Percentiles rank a stretch among this genome's conserved stretches.
Evolutionary conservation across 2,329 filamentous ascomycete genomes (phyloP).

Genomic region (Diaporthe citriasiana): DNA sequence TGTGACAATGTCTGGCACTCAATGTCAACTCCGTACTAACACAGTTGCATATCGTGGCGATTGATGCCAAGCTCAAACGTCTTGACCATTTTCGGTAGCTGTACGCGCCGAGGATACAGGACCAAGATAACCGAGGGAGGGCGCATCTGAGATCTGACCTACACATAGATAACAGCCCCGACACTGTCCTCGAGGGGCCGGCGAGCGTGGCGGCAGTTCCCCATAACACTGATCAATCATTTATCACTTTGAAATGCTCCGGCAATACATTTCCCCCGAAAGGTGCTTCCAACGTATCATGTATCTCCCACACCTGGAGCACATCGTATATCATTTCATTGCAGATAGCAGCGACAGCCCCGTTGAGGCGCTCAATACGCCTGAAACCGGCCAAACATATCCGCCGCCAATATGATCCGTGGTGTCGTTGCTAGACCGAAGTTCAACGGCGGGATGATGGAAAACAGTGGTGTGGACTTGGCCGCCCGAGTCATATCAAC

Average conservation of each 20-base stretch:
- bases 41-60: not conserved
- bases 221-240: not conserved
- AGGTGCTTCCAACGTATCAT: not conserved
- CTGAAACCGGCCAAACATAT: not conserved
- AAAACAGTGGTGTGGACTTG: conserved; percentile 6
- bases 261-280: not conserved
- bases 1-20: no score
- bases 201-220: not conserved
- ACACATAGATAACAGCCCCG: not conserved
- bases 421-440: not conserved
- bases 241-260: no score
- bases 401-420: not conserved
- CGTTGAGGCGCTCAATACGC: not conserved
- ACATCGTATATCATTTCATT: not conserved
- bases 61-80: not conserved
- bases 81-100: conserved; percentile 3
- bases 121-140: not conserved
- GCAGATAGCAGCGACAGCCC: not conserved
- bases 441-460: not conserved
- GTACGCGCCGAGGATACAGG: conserved; percentile 3
- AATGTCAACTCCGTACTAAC: not conserved
- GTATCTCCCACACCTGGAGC: not conserved
- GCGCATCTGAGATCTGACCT: not conserved
- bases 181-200: not conserved
- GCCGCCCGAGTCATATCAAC: not conserved